A percentile compares a stretch with the other conserved stretches of the same genome.
These are phyloP conservation scores for Viola pubescens DNA, from an alignment of 441 rosid genomes.

Conservation along the genomic window DNA sequence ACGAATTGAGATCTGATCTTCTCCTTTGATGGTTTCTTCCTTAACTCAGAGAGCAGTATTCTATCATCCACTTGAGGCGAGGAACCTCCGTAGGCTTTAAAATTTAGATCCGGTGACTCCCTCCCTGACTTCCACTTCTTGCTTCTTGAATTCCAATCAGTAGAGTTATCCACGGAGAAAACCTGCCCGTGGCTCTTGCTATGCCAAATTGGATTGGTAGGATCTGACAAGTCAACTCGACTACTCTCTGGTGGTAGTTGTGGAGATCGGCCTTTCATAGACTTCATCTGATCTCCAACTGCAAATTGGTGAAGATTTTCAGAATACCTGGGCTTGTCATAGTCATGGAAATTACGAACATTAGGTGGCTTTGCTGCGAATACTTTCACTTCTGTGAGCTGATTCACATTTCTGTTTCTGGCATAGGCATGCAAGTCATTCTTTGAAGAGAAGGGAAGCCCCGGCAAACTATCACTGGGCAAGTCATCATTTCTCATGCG, in stretches of 20 bases:
- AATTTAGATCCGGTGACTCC: slow-evolving; percentile 50
- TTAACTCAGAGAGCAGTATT: slow-evolving; percentile 49
- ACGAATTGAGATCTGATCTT: slow-evolving; percentile 46
- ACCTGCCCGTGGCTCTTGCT: slow-evolving; percentile 40
- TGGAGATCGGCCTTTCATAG: slow-evolving; percentile 36
- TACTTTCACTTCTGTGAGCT: slow-evolving; percentile 26
- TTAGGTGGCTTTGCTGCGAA: slow-evolving; percentile 29
- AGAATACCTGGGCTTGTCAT: slow-evolving; percentile 39
- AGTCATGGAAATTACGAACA: slow-evolving; percentile 27
- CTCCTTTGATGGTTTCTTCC: slow-evolving; percentile 45
- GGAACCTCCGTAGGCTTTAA: slow-evolving; percentile 42
- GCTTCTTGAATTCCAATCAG: slow-evolving; percentile 49
- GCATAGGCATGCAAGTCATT: slow-evolving; percentile 37
- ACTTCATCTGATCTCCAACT: slow-evolving; percentile 49
- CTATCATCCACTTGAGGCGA: slow-evolving; percentile 51
- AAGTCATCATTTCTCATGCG: slow-evolving; percentile 39
- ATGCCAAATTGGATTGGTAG: slow-evolving; percentile 40
- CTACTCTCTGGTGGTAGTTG: slow-evolving; percentile 39
- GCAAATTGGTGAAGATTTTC: slow-evolving; percentile 35
- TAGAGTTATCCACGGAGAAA: slow-evolving; percentile 44
- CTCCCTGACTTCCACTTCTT: slow-evolving; percentile 58
- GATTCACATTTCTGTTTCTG: slow-evolving; percentile 31
- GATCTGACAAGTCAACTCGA: slow-evolving; percentile 39
- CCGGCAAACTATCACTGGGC: slow-evolving; percentile 37
- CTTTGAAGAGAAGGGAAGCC: slow-evolving; percentile 53